Conservation (phyloP, 495 filamentous ascomycete species). For the Tuber aestivum region DNA sequence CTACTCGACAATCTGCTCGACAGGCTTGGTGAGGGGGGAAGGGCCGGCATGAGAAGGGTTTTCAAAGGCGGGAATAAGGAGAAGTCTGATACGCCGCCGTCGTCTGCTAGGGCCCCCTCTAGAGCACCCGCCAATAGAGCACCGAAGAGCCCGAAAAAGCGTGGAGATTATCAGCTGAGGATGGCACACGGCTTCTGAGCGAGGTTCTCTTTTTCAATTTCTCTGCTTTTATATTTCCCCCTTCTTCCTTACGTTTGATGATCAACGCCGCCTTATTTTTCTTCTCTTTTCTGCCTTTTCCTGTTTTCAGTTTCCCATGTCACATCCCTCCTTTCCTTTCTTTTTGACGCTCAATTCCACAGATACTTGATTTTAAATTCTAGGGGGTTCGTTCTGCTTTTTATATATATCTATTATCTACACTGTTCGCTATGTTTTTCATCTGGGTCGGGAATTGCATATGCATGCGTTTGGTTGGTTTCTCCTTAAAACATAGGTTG, state of each 20-base stretch:
- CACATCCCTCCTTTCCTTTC: not conserved
- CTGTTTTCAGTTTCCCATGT: not conserved
- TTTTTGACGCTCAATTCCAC: slow-evolving; percentile 12
- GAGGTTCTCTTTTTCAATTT: slow-evolving; percentile 17
- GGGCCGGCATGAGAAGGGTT: slow-evolving; percentile 33
- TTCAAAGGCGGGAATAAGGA: slow-evolving; percentile 36
- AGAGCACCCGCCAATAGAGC: slow-evolving; percentile 37
- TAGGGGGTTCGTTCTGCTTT: not conserved
- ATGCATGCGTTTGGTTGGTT: slow-evolving; percentile 2
- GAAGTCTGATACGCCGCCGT: slow-evolving; percentile 15
- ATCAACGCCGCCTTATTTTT: not conserved
- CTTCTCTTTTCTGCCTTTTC: not conserved
- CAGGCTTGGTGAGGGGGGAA: slow-evolving; percentile 27
- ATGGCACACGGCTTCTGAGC: slow-evolving; percentile 31
- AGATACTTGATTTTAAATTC: slow-evolving; percentile 8
- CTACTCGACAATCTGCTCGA: slow-evolving; percentile 33
- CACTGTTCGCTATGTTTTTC: not conserved
- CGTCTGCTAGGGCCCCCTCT: slow-evolving; percentile 28
- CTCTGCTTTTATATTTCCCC: slow-evolving; percentile 9
- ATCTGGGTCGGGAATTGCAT: slow-evolving; percentile 2
- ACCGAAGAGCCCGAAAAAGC: slow-evolving; percentile 35
- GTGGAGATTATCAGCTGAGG: slow-evolving; percentile 33
- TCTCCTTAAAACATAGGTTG: not conserved
- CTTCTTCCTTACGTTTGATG: slow-evolving; percentile 6
- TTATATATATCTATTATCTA: not conserved